Evolutionary conservation across 306 rosid genomes (phyloP).

Genomic region (Sesbania bispinosa): DNA sequence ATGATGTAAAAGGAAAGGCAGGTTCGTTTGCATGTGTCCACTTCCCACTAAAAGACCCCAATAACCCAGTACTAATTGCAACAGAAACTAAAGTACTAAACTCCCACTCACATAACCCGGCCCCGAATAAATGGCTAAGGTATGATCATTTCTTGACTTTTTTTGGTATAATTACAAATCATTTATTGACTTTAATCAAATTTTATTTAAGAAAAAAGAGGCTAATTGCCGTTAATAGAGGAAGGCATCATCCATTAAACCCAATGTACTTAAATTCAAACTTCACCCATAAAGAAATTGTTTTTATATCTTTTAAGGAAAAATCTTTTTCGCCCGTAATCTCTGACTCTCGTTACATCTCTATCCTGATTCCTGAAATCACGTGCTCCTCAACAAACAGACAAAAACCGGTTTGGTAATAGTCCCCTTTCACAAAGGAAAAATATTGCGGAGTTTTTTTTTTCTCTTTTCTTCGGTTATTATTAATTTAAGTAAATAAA

Average conservation of each 20-base stretch:
- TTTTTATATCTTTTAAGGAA: not conserved
- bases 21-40: not conserved
- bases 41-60: not conserved
- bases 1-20: too few relatives aligned
- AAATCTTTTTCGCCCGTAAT: not conserved
- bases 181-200: too few relatives aligned
- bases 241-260: not conserved
- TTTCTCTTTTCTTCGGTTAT: constrained; percentile 21
- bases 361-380: constrained; percentile 9
- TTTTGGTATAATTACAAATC: too few relatives aligned
- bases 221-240: not conserved
- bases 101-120: not conserved
- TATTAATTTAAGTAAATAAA: constrained; percentile 33
- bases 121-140: not conserved
- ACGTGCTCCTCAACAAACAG: constrained; percentile 23
- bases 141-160: not conserved
- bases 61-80: not conserved
- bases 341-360: not conserved
- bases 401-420: constrained; percentile 9
- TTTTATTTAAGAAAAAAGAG: not conserved
- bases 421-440: not conserved
- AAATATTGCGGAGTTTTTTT: constrained; percentile 15
- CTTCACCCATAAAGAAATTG: not conserved
- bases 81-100: not conserved
- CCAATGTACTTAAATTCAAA: not conserved